phyloP scores from a whole-genome alignment of 495 filamentous ascomycete genomes.

The Viridothelium virens region DNA sequence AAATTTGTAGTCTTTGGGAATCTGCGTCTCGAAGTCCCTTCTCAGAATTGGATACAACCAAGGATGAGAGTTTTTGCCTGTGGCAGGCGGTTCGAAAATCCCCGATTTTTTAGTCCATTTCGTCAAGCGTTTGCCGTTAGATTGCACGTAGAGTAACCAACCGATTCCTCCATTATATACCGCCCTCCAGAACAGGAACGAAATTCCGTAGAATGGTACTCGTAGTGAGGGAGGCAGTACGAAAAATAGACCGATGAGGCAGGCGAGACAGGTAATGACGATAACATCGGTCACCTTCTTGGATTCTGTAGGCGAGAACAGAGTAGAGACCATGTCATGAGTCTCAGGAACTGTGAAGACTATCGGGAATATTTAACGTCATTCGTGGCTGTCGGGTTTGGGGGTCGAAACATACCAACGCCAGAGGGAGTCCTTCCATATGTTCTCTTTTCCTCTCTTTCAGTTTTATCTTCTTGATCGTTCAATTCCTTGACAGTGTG shows the following conservation, averaged over 20 bases:
- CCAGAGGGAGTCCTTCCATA: constrained; percentile 90
- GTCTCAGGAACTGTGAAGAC: constrained; percentile 95
- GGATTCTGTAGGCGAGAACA: constrained; percentile 87
- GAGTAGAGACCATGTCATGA: constrained; percentile 97
- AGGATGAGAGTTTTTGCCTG: constrained; percentile 72
- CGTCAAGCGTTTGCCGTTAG: constrained; percentile 75
- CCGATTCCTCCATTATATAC: constrained; percentile 93
- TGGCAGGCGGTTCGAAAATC: constrained; percentile 77
- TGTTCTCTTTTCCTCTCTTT: constrained; percentile 59
- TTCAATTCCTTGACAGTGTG: constrained; percentile 29
- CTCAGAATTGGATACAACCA: constrained; percentile 75
- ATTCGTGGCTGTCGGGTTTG: background rate
- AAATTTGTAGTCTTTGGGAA: constrained; percentile 88
- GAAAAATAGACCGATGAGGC: constrained; percentile 65
- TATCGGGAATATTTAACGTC: constrained; percentile 31
- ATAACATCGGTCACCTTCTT: constrained; percentile 84
- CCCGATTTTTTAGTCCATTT: constrained; percentile 78
- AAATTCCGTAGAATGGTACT: constrained; percentile 64
- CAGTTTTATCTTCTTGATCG: constrained; percentile 36
- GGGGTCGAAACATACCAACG: constrained; percentile 16
- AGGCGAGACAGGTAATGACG: constrained; percentile 71
- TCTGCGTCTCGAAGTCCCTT: constrained; percentile 85
- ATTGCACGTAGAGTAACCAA: constrained; percentile 80
- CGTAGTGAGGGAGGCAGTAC: constrained; percentile 57
- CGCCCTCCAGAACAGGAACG: constrained; percentile 87